These are phyloP conservation scores for Ceratobasidium sp. DNA, from an alignment of 1,284 basidiomycete species.

Conservation along the genomic window DNA sequence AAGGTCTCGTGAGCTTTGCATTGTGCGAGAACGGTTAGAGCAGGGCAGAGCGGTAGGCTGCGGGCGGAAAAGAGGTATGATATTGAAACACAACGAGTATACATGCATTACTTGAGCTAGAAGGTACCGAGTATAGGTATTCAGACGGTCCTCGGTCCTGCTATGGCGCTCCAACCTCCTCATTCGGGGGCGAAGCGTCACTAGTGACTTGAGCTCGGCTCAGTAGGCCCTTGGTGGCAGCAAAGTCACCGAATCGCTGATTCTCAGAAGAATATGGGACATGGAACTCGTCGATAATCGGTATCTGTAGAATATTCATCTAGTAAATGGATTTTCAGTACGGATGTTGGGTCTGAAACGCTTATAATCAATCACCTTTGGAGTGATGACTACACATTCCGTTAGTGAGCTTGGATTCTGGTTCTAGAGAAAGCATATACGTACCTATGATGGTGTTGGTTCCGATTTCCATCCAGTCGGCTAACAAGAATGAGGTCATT, in stretches of 20 bases:
- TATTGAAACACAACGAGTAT: not conserved
- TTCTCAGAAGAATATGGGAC: constrained; percentile 61
- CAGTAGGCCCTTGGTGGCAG: constrained; percentile 47
- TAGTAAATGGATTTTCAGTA: constrained; percentile 44
- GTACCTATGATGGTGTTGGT: constrained; percentile 86
- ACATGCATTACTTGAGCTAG: not conserved
- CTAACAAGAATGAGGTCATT: constrained; percentile 50
- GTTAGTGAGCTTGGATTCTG: constrained; percentile 48
- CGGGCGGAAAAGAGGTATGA: not conserved
- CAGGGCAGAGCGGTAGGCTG: not conserved
- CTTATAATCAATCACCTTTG: constrained; percentile 70
- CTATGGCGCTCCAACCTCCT: constrained; percentile 3
- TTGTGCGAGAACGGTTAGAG: not conserved
- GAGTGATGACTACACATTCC: constrained; percentile 73
- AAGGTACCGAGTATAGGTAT: not conserved
- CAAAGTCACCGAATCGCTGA: constrained; percentile 46
- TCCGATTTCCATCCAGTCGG: constrained; percentile 96
- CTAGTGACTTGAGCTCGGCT: constrained; percentile 40
- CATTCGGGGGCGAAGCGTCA: constrained; percentile 21
- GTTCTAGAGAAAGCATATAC: constrained; percentile 31
- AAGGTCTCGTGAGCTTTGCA: not conserved
- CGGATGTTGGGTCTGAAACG: not conserved
- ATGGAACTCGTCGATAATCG: constrained; percentile 92
- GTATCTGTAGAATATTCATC: constrained; percentile 91
- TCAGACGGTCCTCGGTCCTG: not conserved